Conservation (phyloP, 2,329 filamentous ascomycete species). For the Aspergillus costaricaensis region DNA sequence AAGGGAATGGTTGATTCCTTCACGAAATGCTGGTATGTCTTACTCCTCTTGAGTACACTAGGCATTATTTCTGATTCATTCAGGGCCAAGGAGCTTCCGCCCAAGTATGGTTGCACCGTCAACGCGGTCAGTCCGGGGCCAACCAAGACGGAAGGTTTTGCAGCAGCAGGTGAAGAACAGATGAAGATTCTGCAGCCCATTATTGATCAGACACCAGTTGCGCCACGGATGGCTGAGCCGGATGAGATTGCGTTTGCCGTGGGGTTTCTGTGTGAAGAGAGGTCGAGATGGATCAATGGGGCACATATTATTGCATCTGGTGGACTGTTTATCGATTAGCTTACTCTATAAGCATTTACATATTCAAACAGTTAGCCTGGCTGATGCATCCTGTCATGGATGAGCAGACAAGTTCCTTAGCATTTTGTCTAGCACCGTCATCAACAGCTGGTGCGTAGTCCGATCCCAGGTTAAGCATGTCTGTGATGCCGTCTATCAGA, state of each 20-base stretch:
- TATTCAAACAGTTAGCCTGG: too few relatives aligned
- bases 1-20: conserved; percentile 55
- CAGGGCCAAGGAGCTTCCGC: conserved; percentile 47
- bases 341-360: accelerated
- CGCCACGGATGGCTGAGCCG: conserved; percentile 44
- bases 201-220: conserved; percentile 49
- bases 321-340: conserved; percentile 23
- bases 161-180: conserved; percentile 40
- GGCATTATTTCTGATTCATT: background rate
- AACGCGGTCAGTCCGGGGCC: conserved; percentile 50
- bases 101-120: conserved; percentile 50
- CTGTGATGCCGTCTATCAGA: too few relatives aligned
- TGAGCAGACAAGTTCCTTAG: too few relatives aligned
- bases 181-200: conserved; percentile 47
- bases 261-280: conserved; percentile 48
- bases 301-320: conserved; percentile 39
- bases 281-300: conserved; percentile 53
- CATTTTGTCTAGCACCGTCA: too few relatives aligned
- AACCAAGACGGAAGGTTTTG: conserved; percentile 43
- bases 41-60: background rate
- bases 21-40: conserved; percentile 43
- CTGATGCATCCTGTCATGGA: too few relatives aligned
- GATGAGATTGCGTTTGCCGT: conserved; percentile 53
- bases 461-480: too few relatives aligned
- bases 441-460: too few relatives aligned